Base-by-base conservation (phyloP, 345 rosid species). In the Aurinia saxatilis region DNA sequence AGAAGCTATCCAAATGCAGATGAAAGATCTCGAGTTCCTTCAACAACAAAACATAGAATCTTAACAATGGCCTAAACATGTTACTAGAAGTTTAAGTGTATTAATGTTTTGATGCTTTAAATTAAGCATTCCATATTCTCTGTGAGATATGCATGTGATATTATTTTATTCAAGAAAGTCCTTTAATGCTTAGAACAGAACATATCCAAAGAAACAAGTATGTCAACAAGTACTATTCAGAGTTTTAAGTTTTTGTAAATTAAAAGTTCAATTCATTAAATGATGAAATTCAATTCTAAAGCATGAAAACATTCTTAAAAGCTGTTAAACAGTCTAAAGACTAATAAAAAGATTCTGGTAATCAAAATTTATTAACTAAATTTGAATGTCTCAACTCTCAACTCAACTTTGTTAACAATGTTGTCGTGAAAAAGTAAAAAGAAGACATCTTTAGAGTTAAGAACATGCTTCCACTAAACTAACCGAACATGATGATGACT, bases 21-120 rank as follows among this genome's bases (percentile, higher is more conserved):
- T 89, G 97, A 93, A 87, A 69, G 96, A 93, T 74, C 96, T 93
- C 34, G 79, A 85, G 53, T 93, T 93, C 78, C 95, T 93, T 57
- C 70, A 79, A 75, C 70, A 79, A 75, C 91, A 87, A 56, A 87
- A 79, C 49, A 80, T 46, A 8, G 90, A 89, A 10, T 54, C 78
- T 58, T 82, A 46, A 78, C 50, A 47, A 38, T 48, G 45, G 9
- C 41, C 10, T n/a, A 42, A 59, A 44, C 42, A 61, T 49, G 19
- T 53, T 15, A 2, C 30, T 2, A 27, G 30, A 27, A 27, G 6
- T 27, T 56, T 1, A 30, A 48, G 17, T 66, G 25, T 56, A 19
- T 8, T 37, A n/a, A 10, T 57, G 57, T 38, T 57, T 17, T 38
- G 51, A 18, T 30, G 15, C 5, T 63, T 39, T 29, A 35, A 6